Conservation (phyloP, 805 yeast species). For the Torulaspora franciscae region DNA sequence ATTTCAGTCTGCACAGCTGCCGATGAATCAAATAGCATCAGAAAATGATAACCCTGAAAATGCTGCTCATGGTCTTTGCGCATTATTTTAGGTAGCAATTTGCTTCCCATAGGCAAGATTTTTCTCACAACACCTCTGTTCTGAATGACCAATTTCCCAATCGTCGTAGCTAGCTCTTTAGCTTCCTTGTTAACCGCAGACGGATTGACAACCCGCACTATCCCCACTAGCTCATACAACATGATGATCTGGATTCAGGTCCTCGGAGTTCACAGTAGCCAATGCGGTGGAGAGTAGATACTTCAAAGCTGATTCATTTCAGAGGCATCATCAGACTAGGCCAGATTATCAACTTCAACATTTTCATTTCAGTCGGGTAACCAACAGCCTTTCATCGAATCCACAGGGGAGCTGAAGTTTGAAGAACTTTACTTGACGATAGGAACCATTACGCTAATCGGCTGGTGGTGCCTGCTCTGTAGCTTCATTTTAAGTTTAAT, state of each 20-base stretch:
- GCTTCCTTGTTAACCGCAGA: constrained; percentile 53
- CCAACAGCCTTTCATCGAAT: neutral
- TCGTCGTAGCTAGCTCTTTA: constrained; percentile 55
- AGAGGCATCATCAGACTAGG: no score
- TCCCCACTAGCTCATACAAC: constrained; percentile 88
- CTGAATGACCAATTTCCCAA: constrained; percentile 75
- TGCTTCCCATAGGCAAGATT: constrained; percentile 72
- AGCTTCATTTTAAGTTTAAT: neutral
- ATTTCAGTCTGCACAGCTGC: constrained; percentile 84
- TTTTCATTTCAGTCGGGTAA: neutral
- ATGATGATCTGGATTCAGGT: constrained; percentile 35
- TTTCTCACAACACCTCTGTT: constrained; percentile 94
- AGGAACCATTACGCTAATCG: no score
- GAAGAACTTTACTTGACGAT: no score
- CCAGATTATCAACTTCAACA: neutral
- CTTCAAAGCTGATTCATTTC: no score
- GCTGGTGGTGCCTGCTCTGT: no score
- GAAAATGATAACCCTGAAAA: constrained; percentile 84
- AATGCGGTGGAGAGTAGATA: no score
- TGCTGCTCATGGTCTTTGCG: constrained; percentile 84
- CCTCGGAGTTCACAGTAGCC: neutral
- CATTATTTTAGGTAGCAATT: constrained; percentile 73
- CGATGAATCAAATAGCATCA: constrained; percentile 81
- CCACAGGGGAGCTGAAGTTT: neutral
- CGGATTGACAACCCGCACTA: constrained; percentile 73